Base-by-base conservation (phyloP, 2,329 filamentous ascomycete species). In the Paecilomyces variotii region DNA sequence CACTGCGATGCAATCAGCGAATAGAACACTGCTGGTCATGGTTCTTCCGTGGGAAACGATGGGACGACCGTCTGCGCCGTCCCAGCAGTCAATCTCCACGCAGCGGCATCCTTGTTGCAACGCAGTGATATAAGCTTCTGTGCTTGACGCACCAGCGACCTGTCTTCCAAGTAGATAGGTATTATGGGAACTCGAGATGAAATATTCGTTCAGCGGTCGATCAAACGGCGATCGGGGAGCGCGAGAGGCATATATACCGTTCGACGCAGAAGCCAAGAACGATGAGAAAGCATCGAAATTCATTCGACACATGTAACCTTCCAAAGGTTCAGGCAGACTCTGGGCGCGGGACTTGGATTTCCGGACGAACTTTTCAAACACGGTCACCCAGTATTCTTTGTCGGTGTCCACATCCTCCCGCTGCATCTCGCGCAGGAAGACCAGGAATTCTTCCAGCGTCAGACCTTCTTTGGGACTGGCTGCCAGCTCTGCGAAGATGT, bases 51-150 rank as follows among this genome's bases (percentile, higher is more conserved):
- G 94, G 61, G 90, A 91, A 32, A 99, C 94, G 56, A 91, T 85
- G 0, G 94, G 94, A 67, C 90, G 85, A 45, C 90, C 91, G 70
- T 96, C 88, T 56, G 84, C 83, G 14, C 94, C 94, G 74, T 99
- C 91, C 94, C 94, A 99, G 75, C 93, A 97, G 74, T 99, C 94
- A 56, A 99, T 91, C 76, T 99, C 94, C 53, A 99, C 87, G 72
- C 94, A 97, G 55, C 94, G 89, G 72, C 94, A 99, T 7, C 92
- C 92, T 60, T 90, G 88, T 62, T 90, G 87, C 5, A 99, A 82
- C 2, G 92, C 90, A 7, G 87, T 86, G 66, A 97, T 95, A 76
- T 99, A 99, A 51, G 91, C 91, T 73, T 99, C 94, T 1, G 95
- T 89, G 69, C 92, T 97, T 1, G 94, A 97, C 52, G 89, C 84